These are phyloP conservation scores for Adenanthera pavonina DNA, from an alignment of 306 rosid genomes.

Conservation along the genomic window DNA sequence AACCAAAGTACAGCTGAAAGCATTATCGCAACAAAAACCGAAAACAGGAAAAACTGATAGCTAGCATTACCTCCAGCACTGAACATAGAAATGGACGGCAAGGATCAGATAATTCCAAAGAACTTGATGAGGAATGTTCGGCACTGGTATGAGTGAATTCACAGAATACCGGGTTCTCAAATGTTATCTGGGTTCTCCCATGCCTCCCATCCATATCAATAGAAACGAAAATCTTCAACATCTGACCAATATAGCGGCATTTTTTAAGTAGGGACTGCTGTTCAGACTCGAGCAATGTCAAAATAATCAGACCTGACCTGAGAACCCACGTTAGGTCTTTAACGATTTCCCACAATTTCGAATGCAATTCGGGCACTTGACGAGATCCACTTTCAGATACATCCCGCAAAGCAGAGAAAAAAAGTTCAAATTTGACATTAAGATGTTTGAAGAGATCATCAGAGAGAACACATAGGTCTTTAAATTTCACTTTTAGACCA, in stretches of 20 bases:
- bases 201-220: slow-evolving; percentile 35
- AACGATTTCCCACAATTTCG: slow-evolving; percentile 45
- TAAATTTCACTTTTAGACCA: not conserved
- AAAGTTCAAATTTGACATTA: slow-evolving; percentile 36
- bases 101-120: slow-evolving; percentile 51
- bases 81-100: slow-evolving; percentile 62
- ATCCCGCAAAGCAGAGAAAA: slow-evolving; percentile 44
- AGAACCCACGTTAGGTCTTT: slow-evolving; percentile 57
- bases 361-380: slow-evolving; percentile 24
- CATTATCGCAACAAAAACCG: not conserved
- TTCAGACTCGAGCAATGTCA: slow-evolving; percentile 51
- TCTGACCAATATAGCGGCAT: slow-evolving; percentile 40
- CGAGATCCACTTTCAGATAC: slow-evolving; percentile 14
- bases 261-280: slow-evolving; percentile 47
- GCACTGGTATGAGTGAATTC: slow-evolving; percentile 29
- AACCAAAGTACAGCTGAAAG: not conserved
- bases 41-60: too few species aligned
- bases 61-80: slow-evolving; percentile 66
- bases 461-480: slow-evolving; percentile 41
- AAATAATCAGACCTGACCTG: slow-evolving; percentile 60
- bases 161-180: slow-evolving; percentile 50
- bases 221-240: slow-evolving; percentile 48
- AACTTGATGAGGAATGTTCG: slow-evolving; percentile 14
- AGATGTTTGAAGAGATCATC: slow-evolving; percentile 60
- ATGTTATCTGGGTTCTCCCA: slow-evolving; percentile 34